A percentile compares a stretch with the other conserved stretches of the same genome.
These are phyloP conservation scores for Collybia sordida DNA, from an alignment of 768 basidiomycete genomes.

Conservation along the genomic window DNA sequence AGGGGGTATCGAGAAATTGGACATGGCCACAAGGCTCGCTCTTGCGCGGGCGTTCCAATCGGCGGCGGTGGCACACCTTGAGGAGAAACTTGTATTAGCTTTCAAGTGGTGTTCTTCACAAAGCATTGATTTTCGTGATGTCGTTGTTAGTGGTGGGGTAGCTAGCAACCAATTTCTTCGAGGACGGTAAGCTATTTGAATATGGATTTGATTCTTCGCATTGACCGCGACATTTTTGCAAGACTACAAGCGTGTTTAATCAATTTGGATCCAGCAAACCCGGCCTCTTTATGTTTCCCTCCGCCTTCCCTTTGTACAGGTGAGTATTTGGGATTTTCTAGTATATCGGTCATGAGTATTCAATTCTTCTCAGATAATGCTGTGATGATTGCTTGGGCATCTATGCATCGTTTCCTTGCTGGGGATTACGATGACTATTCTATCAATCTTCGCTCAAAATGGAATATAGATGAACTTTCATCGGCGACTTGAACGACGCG, in stretches of 20 bases:
- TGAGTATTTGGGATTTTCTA: constrained; percentile 23
- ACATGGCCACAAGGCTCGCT: constrained; percentile 36
- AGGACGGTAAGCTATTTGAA: constrained; percentile 42
- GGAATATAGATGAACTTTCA: constrained; percentile 68
- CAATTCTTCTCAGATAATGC: constrained; percentile 72
- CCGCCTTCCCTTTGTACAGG: constrained; percentile 82
- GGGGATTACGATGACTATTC: constrained; percentile 62
- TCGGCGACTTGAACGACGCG: neutral
- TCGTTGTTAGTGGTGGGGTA: constrained; percentile 92
- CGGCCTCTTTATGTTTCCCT: constrained; percentile 65
- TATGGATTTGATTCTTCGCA: neutral
- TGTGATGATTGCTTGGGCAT: constrained; percentile 94
- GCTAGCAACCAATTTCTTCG: constrained; percentile 82
- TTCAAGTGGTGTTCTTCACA: constrained; percentile 40
- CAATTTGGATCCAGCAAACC: constrained; percentile 18
- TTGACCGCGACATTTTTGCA: neutral
- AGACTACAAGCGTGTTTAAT: constrained; percentile 31
- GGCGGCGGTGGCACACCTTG: constrained; percentile 70
- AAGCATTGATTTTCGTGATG: constrained; percentile 45
- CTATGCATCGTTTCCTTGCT: constrained; percentile 74
- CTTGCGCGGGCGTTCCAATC: constrained; percentile 74
- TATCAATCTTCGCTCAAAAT: constrained; percentile 64
- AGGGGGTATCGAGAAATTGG: constrained; percentile 42
- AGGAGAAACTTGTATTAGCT: constrained; percentile 66
- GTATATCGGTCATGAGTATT: neutral